Percentiles rank a stretch among this genome's conserved stretches.
Evolutionary conservation across 352 stramenopile genomes (phyloP).

Genomic region (Phytophthora ramorum): DNA sequence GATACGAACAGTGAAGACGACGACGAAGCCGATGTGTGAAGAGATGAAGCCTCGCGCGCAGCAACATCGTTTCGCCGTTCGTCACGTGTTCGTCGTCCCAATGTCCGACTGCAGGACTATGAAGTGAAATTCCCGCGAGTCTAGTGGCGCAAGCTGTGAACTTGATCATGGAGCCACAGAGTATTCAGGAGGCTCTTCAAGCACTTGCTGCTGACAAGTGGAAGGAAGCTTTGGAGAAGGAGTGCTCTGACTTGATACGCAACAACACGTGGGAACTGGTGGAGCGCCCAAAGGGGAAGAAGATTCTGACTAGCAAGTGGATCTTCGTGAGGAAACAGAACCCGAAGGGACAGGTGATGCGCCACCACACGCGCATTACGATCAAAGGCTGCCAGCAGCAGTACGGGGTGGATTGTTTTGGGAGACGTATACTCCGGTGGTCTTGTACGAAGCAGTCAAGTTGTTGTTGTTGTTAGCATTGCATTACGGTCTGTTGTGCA

Average conservation of each 20-base stretch:
- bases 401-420: neutral
- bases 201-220: too few relatives aligned
- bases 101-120: neutral
- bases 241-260: neutral
- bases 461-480: neutral
- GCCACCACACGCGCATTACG: neutral
- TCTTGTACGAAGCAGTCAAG: neutral
- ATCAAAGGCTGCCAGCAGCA: neutral
- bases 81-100: neutral
- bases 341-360: neutral
- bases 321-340: neutral
- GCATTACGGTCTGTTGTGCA: neutral
- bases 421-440: neutral
- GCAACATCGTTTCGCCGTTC: neutral
- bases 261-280: neutral
- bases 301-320: neutral
- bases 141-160: neutral
- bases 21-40: too few relatives aligned
- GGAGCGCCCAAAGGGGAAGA: neutral
- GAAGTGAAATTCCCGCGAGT: neutral
- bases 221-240: neutral
- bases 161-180: too few relatives aligned
- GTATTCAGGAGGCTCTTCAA: too few relatives aligned
- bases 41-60: too few relatives aligned
- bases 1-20: too few relatives aligned